A percentile compares a stretch with the other conserved stretches of the same genome.
These are phyloP conservation scores for Prunus padus DNA, from an alignment of 306 rosid species.

Conservation along the genomic window DNA sequence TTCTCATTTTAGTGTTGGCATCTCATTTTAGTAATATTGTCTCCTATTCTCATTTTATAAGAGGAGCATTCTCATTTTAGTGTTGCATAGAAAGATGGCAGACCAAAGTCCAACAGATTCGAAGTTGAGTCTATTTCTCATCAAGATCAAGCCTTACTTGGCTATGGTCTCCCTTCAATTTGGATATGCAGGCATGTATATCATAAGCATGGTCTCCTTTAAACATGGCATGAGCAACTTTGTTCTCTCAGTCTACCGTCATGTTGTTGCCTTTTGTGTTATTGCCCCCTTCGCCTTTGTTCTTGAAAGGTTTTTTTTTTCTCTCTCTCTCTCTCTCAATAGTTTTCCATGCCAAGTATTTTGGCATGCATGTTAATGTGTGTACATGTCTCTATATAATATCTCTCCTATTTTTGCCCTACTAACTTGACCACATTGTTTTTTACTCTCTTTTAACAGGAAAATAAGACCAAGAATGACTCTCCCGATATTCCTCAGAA, in stretches of 20 bases:
- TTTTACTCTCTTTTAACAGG: constrained; percentile 36
- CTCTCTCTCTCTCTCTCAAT: background rate
- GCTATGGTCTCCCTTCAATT: constrained; percentile 85
- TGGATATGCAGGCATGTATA: constrained; percentile 92
- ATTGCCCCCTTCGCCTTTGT: constrained; percentile 78
- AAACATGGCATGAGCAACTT: constrained; percentile 94
- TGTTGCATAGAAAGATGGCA: constrained; percentile 36
- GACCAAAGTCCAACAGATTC: constrained; percentile 31
- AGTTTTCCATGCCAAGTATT: too few relatives aligned
- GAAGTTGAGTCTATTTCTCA: constrained; percentile 19
- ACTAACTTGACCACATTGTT: background rate
- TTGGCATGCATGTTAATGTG: background rate
- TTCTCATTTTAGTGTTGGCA: constrained; percentile 25
- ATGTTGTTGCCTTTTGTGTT: constrained; percentile 61
- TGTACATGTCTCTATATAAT: background rate
- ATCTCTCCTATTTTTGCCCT: background rate
- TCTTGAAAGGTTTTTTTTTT: constrained; percentile 58
- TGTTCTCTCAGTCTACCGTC: constrained; percentile 85
- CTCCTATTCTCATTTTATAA: constrained; percentile 27
- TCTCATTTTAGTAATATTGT: constrained; percentile 21
- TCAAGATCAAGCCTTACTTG: constrained; percentile 69
- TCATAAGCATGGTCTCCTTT: constrained; percentile 79
- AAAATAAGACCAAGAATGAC: constrained; percentile 95
- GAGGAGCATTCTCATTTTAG: constrained; percentile 30
- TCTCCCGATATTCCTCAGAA: constrained; percentile 71